Evolutionary conservation across 1,284 basidiomycete genomes (phyloP).

Genomic region (Cerioporus squamosus): DNA sequence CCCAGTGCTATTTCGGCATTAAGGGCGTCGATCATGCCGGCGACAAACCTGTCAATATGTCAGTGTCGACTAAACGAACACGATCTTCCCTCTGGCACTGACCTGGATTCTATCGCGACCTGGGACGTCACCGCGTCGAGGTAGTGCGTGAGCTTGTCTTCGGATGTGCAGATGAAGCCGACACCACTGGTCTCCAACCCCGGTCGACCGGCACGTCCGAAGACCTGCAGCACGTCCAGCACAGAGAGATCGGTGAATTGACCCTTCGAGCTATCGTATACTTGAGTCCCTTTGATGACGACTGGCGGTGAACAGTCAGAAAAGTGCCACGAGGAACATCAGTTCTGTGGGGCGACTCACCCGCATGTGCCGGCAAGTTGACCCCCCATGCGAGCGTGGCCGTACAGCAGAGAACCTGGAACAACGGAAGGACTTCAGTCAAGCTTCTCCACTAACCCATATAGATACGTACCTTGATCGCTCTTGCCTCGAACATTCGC

Average conservation of each 20-base stretch:
- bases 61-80: background rate
- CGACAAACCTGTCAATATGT: slow-evolving; percentile 66
- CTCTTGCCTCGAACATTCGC: slow-evolving; percentile 88
- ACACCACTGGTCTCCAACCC: slow-evolving; percentile 98
- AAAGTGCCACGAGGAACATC: no score
- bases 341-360: no score
- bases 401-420: slow-evolving; percentile 97
- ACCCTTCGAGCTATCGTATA: slow-evolving; percentile 99
- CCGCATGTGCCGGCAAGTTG: slow-evolving; percentile 97
- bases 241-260: slow-evolving; percentile 96
- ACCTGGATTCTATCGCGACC: slow-evolving; percentile 98
- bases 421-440: slow-evolving; percentile 13
- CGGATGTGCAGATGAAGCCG: slow-evolving; percentile 99
- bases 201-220: slow-evolving; percentile 96
- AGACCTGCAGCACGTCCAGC: slow-evolving; percentile 98
- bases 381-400: slow-evolving; percentile 99
- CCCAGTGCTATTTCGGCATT: slow-evolving; percentile 97
- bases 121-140: slow-evolving; percentile 88
- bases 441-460: background rate
- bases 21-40: slow-evolving; percentile 88
- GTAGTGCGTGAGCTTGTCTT: slow-evolving; percentile 97
- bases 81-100: slow-evolving; percentile 28
- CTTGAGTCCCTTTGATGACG: slow-evolving; percentile 99
- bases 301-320: no score
- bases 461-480: slow-evolving; percentile 74